Percentiles rank a stretch among this genome's conserved stretches.
phyloP scores from a whole-genome alignment of 2,329 filamentous ascomycete species.

The Colletotrichum truncatum region DNA sequence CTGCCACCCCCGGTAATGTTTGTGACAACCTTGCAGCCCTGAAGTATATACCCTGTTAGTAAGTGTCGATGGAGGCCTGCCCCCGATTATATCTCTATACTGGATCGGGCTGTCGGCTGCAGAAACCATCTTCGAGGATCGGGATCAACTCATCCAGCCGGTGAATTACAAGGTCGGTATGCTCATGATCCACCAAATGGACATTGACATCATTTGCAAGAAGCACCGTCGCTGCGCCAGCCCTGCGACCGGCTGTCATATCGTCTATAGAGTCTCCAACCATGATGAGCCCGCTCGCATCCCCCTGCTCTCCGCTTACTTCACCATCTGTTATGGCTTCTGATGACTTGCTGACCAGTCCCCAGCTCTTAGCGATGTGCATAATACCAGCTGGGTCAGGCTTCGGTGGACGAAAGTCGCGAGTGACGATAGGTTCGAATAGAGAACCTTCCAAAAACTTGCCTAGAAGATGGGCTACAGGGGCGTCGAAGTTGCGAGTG shows the following conservation, averaged over 20 bases:
- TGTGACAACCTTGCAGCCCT: too few relatives aligned
- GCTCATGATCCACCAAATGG: constrained; percentile 73
- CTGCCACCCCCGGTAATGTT: not conserved
- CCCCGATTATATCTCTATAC: too few relatives aligned
- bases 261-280: constrained; percentile 89
- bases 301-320: constrained; percentile 37
- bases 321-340: constrained; percentile 5
- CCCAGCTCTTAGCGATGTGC: constrained; percentile 85
- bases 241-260: constrained; percentile 84
- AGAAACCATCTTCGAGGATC: constrained; percentile 79
- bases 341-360: constrained; percentile 46
- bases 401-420: constrained; percentile 85
- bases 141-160: constrained; percentile 79
- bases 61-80: too few relatives aligned
- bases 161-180: constrained; percentile 79
- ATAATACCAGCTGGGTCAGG: constrained; percentile 88
- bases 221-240: constrained; percentile 91
- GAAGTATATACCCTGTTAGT: too few relatives aligned
- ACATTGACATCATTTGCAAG: constrained; percentile 84
- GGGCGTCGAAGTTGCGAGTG: constrained; percentile 90
- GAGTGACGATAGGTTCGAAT: constrained; percentile 84
- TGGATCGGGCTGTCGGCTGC: constrained; percentile 36
- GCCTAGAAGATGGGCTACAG: constrained; percentile 76
- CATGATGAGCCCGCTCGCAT: constrained; percentile 66
- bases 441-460: constrained; percentile 76